These are phyloP conservation scores for Corymbia maculata DNA, from an alignment of 345 rosid genomes.

Conservation along the genomic window DNA sequence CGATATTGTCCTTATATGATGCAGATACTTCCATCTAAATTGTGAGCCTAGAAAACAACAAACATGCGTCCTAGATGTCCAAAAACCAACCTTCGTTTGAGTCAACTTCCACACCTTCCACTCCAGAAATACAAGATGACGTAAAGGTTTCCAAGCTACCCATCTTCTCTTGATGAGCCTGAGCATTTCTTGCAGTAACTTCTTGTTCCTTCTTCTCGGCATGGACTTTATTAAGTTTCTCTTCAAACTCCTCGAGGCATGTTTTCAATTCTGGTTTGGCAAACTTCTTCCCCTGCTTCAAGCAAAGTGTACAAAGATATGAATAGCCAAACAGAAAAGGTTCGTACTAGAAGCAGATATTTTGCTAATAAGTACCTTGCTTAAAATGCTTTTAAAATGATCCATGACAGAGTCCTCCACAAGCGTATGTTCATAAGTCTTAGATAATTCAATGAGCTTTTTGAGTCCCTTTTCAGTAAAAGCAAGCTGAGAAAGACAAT, in stretches of 20 bases:
- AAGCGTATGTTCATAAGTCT: constrained; percentile 74
- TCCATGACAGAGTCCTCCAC: constrained; percentile 80
- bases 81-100: constrained; percentile 43
- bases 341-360: not conserved
- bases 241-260: constrained; percentile 93
- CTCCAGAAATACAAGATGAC: constrained; percentile 27
- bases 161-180: constrained; percentile 60
- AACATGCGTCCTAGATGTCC: not conserved
- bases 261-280: constrained; percentile 88
- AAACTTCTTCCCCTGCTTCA: constrained; percentile 79
- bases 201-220: constrained; percentile 93
- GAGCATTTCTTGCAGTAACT: constrained; percentile 81
- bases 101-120: constrained; percentile 33
- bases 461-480: constrained; percentile 93
- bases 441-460: constrained; percentile 83
- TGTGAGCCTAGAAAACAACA: not conserved
- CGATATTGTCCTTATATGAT: not conserved
- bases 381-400: constrained; percentile 75
- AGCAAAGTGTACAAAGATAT: not conserved
- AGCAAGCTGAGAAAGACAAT: constrained; percentile 85
- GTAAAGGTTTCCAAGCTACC: constrained; percentile 25
- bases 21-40: not conserved
- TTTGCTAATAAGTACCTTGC: constrained; percentile 41
- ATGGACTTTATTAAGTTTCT: constrained; percentile 82
- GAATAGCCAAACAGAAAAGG: not conserved